These are phyloP conservation scores for Thelonectria olida DNA, from an alignment of 2,329 filamentous ascomycete species.

Conservation along the genomic window DNA sequence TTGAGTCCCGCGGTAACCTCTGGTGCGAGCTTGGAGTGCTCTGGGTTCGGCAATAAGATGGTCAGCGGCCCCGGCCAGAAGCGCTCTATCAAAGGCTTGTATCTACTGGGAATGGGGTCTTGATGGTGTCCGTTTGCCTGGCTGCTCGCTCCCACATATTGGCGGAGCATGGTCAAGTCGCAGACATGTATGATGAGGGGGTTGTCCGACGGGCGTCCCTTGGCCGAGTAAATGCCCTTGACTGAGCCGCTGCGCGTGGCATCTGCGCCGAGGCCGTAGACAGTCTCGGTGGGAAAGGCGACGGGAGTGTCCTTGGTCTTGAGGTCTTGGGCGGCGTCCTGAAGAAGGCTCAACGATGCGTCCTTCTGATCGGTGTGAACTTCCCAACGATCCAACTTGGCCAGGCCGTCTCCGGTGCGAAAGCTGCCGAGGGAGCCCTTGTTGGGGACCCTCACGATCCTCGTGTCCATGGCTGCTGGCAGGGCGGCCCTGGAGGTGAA, in stretches of 20 bases:
- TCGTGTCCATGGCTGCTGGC: slow-evolving; percentile 49
- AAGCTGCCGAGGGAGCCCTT: slow-evolving; percentile 48
- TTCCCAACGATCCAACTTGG: slow-evolving; percentile 55
- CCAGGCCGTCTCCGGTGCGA: slow-evolving; percentile 37
- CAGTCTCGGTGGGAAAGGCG: slow-evolving; percentile 96
- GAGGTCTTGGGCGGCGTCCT: slow-evolving; percentile 73
- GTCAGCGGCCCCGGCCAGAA: slow-evolving; percentile 98
- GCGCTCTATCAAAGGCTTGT: slow-evolving; percentile 76
- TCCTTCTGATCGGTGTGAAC: slow-evolving; percentile 42
- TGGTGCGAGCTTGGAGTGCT: slow-evolving; percentile 77
- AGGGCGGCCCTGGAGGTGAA: slow-evolving; percentile 19
- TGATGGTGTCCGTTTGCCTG: slow-evolving; percentile 25
- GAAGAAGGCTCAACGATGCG: slow-evolving; percentile 54
- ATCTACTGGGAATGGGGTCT: slow-evolving; percentile 74
- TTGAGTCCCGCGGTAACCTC: slow-evolving; percentile 88
- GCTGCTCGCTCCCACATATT: slow-evolving; percentile 59
- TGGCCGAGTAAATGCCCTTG: slow-evolving; percentile 90
- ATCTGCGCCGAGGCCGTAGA: slow-evolving; percentile 96
- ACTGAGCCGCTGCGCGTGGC: slow-evolving; percentile 87
- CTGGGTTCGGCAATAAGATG: slow-evolving; percentile 82
- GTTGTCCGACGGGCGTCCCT: slow-evolving; percentile 91
- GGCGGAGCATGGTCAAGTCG: slow-evolving; percentile 79
- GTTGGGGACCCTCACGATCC: slow-evolving; percentile 48
- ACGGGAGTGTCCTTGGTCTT: slow-evolving; percentile 77
- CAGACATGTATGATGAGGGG: slow-evolving; percentile 93